Percentiles rank a stretch among this genome's conserved stretches.
These are phyloP conservation scores for Thielaviopsis punctulata DNA, from an alignment of 2,329 filamentous ascomycete species.

Conservation along the genomic window DNA sequence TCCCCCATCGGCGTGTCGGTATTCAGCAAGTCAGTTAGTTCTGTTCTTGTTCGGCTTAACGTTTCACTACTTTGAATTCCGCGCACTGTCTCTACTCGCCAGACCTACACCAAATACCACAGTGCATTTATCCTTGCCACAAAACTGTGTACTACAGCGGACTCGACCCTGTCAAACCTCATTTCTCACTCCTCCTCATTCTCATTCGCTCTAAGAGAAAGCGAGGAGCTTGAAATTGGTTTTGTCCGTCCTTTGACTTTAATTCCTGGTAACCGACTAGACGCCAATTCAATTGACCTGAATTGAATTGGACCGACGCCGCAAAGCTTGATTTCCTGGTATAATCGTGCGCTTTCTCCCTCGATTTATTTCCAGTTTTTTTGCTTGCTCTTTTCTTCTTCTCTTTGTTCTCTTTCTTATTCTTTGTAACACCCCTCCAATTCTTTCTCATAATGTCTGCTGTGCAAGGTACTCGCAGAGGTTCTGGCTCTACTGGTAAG, in stretches of 20 bases:
- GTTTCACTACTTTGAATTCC: neutral
- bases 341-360: neutral
- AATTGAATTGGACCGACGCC: neutral
- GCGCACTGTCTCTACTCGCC: neutral
- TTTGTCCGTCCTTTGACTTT: neutral
- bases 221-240: neutral
- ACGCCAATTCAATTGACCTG: neutral
- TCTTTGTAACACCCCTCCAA: neutral
- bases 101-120: neutral
- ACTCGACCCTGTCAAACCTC: constrained; percentile 1
- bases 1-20: neutral
- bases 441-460: constrained; percentile 2
- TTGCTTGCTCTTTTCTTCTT: neutral
- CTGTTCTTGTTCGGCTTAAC: neutral
- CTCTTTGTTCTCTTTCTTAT: neutral
- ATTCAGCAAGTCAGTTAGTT: neutral
- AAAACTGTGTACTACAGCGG: neutral
- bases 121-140: neutral
- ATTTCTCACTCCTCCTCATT: neutral
- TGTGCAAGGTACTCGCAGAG: constrained; percentile 1
- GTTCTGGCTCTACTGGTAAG: constrained; percentile 2
- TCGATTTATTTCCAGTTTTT: neutral
- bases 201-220: neutral
- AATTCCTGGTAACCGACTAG: neutral
- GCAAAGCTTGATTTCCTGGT: neutral